These are phyloP conservation scores for Magnaporthales sp. DNA, from an alignment of 2,329 filamentous ascomycete species.

Conservation along the genomic window DNA sequence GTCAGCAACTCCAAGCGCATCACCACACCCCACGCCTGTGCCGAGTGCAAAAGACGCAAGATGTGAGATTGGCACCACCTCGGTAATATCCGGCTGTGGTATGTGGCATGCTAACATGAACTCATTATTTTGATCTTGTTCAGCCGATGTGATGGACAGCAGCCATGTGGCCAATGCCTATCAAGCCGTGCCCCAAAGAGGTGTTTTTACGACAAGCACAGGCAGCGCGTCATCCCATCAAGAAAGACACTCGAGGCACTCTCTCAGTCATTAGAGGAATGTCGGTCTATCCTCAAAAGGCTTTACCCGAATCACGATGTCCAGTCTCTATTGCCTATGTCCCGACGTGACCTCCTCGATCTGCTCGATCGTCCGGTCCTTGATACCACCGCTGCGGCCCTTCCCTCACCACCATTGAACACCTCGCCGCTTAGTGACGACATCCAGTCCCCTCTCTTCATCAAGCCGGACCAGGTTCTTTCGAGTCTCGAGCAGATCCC, in stretches of 20 bases:
- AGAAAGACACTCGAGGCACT: slow-evolving; percentile 62
- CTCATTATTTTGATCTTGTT: background rate
- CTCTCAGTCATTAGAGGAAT: slow-evolving; percentile 58
- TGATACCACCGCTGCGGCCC: slow-evolving; percentile 28
- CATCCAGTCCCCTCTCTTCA: slow-evolving; percentile 38
- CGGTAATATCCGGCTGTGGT: background rate
- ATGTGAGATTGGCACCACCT: slow-evolving; percentile 34
- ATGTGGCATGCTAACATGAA: background rate
- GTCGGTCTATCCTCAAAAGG: slow-evolving; percentile 50
- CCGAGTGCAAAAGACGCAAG: slow-evolving; percentile 71
- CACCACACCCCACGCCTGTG: slow-evolving; percentile 57
- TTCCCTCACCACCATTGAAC: slow-evolving; percentile 46
- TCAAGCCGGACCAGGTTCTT: slow-evolving; percentile 38
- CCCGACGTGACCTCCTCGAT: slow-evolving; percentile 50
- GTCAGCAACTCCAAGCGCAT: slow-evolving; percentile 34
- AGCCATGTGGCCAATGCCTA: slow-evolving; percentile 74
- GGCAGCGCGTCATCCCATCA: slow-evolving; percentile 67
- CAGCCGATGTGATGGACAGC: slow-evolving; percentile 67
- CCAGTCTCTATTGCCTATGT: slow-evolving; percentile 42
- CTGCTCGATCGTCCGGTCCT: slow-evolving; percentile 40
- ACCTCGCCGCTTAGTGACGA: slow-evolving; percentile 38
- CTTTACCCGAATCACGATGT: slow-evolving; percentile 51
- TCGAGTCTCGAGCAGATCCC: slow-evolving; percentile 59
- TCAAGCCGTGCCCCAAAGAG: slow-evolving; percentile 73
- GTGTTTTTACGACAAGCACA: slow-evolving; percentile 75